phyloP scores from a whole-genome alignment of 1,284 basidiomycete genomes.

The Sporisorium reilianum region DNA sequence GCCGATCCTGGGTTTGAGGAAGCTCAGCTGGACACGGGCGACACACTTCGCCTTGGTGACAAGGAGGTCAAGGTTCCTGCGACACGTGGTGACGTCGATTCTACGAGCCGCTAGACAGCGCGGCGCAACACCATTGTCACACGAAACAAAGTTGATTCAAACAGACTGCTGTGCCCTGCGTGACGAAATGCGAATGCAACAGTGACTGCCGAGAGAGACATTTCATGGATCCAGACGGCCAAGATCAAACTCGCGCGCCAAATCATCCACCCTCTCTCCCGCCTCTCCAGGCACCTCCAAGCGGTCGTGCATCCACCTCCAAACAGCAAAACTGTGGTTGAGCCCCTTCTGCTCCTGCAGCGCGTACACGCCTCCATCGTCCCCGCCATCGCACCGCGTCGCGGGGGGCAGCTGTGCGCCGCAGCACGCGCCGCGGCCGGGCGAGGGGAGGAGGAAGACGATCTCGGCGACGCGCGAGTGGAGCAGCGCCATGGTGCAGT shows the following conservation, averaged over 20 bases:
- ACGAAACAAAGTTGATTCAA: background rate
- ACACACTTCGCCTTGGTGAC: slow-evolving; percentile 21
- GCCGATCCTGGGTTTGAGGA: slow-evolving; percentile 23
- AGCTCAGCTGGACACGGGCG: slow-evolving; percentile 24
- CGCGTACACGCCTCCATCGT: slow-evolving; percentile 64
- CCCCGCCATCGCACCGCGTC: slow-evolving; percentile 29
- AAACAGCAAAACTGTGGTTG: slow-evolving; percentile 70
- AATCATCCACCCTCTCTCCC: slow-evolving; percentile 1
- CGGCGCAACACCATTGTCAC: background rate
- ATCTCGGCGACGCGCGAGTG: slow-evolving; percentile 62
- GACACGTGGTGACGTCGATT: background rate
- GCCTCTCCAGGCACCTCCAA: background rate
- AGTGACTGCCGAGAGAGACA: background rate
- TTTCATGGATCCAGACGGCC: slow-evolving; percentile 38
- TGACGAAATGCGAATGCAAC: background rate
- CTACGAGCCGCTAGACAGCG: background rate
- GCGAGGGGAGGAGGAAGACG: slow-evolving; percentile 58
- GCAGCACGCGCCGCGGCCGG: slow-evolving; percentile 62
- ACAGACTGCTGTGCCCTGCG: background rate
- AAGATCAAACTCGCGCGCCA: slow-evolving; percentile 30
- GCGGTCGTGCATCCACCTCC: slow-evolving; percentile 60
- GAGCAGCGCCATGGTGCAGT: slow-evolving; percentile 66
- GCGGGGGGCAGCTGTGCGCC: slow-evolving; percentile 31
- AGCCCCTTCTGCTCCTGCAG: slow-evolving; percentile 71
- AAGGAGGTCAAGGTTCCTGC: slow-evolving; percentile 28